A percentile compares a stretch with the other conserved stretches of the same genome.
These are phyloP conservation scores for Microcyclosporella mali DNA, from an alignment of 2,329 filamentous ascomycete genomes.

Conservation along the genomic window DNA sequence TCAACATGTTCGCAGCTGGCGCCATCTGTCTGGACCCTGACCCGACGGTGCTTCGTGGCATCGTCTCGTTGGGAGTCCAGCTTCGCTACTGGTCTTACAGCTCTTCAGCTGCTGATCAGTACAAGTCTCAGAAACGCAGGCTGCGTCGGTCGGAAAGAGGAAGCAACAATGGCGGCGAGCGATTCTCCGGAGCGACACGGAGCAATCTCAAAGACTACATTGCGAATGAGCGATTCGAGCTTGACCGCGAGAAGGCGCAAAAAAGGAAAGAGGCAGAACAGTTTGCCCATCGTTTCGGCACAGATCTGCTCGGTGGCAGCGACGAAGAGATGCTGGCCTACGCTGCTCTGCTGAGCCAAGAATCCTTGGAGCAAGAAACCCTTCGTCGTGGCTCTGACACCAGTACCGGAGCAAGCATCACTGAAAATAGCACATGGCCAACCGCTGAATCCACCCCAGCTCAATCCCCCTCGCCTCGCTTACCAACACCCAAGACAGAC, in stretches of 20 bases:
- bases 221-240: slow-evolving; percentile 73
- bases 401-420: slow-evolving; percentile 34
- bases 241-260: slow-evolving; percentile 65
- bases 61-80: slow-evolving; percentile 80
- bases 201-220: slow-evolving; percentile 75
- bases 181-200: slow-evolving; percentile 57
- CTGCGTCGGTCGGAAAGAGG: slow-evolving; percentile 63
- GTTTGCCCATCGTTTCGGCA: slow-evolving; percentile 74
- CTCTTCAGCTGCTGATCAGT: slow-evolving; percentile 67
- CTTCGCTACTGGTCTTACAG: slow-evolving; percentile 92
- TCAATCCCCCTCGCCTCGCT: slow-evolving; percentile 17
- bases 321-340: slow-evolving; percentile 60
- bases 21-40: slow-evolving; percentile 85
- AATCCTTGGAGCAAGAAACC: slow-evolving; percentile 48
- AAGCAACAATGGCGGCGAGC: slow-evolving; percentile 53
- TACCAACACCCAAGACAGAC: slow-evolving; percentile 34
- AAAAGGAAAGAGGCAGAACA: slow-evolving; percentile 62
- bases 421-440: slow-evolving; percentile 29
- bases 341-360: slow-evolving; percentile 57
- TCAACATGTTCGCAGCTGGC: slow-evolving; percentile 73
- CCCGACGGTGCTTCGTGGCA: slow-evolving; percentile 73
- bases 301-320: slow-evolving; percentile 59
- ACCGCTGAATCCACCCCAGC: slow-evolving; percentile 25
- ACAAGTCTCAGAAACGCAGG: slow-evolving; percentile 71
- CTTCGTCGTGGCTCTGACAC: slow-evolving; percentile 42